A percentile compares a stretch with the other conserved stretches of the same genome.
phyloP scores from a whole-genome alignment of 768 basidiomycete genomes.

The Boletus fagicola region DNA sequence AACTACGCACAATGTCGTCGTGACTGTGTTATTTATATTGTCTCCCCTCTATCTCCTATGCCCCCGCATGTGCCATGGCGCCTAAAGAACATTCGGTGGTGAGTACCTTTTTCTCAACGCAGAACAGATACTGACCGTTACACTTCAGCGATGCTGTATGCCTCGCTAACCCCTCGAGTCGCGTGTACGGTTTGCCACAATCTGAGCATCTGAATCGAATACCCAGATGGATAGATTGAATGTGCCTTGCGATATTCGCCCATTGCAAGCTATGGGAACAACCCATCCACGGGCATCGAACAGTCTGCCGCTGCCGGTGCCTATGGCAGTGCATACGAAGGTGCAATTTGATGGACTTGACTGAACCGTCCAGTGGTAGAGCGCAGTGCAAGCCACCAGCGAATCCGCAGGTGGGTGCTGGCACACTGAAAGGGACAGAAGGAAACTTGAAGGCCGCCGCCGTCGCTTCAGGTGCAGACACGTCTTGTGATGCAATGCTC shows the following conservation, averaged over 20 bases:
- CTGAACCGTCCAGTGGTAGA: background rate
- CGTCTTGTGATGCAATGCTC: background rate
- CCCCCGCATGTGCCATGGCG: background rate
- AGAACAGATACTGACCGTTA: background rate
- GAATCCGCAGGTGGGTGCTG: background rate
- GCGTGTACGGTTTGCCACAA: slow-evolving; percentile 7
- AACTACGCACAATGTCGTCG: too few relatives aligned
- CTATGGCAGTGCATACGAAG: slow-evolving; percentile 10
- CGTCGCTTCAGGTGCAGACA: background rate
- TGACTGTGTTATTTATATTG: too few relatives aligned
- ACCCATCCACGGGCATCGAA: slow-evolving; percentile 11
- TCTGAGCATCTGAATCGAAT: background rate
- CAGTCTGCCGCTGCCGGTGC: background rate
- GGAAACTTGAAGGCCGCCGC: background rate
- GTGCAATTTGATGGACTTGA: slow-evolving; percentile 5
- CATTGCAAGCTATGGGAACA: slow-evolving; percentile 2
- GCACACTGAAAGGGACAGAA: background rate
- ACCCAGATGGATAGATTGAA: slow-evolving; percentile 8
- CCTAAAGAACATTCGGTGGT: background rate
- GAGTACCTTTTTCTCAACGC: background rate
- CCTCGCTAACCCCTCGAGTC: slow-evolving; percentile 1
- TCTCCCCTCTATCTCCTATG: too few relatives aligned
- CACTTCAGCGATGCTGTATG: slow-evolving; percentile 1
- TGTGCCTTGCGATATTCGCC: slow-evolving; percentile 9
- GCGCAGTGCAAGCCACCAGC: slow-evolving; percentile 1